Percentiles rank a stretch among this genome's conserved stretches.
These are phyloP conservation scores for Termitomyces sp. DNA, from an alignment of 768 basidiomycete genomes.

Conservation along the genomic window DNA sequence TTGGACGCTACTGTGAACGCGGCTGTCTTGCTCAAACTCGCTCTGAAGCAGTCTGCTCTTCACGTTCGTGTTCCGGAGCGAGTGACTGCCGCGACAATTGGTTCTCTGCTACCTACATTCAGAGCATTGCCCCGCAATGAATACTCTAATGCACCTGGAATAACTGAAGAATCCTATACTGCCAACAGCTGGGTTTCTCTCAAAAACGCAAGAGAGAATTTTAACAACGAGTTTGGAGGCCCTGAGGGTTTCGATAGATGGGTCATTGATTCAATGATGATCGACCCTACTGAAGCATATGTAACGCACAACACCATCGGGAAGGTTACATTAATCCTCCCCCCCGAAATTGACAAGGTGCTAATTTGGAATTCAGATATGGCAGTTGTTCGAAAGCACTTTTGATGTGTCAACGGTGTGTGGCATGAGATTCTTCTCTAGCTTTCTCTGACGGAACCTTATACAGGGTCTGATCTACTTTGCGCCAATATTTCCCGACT, in stretches of 20 bases:
- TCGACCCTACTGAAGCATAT: constrained; percentile 71
- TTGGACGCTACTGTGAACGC: constrained; percentile 71
- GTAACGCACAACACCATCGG: constrained; percentile 65
- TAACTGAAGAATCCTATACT: constrained; percentile 43
- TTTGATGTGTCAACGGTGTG: constrained; percentile 47
- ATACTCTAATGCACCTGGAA: constrained; percentile 24
- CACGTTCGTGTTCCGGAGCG: constrained; percentile 48
- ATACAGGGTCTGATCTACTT: constrained; percentile 50
- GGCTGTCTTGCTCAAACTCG: constrained; percentile 46
- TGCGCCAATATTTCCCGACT: constrained; percentile 55
- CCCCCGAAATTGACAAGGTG: neutral
- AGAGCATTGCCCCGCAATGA: constrained; percentile 36
- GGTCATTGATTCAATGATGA: constrained; percentile 56
- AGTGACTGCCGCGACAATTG: constrained; percentile 39
- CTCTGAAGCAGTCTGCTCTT: constrained; percentile 54
- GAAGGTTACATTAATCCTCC: constrained; percentile 39
- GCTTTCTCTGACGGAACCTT: neutral
- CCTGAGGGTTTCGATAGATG: constrained; percentile 66
- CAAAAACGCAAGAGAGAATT: constrained; percentile 47
- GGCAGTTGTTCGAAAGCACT: constrained; percentile 65
- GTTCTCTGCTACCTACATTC: constrained; percentile 49
- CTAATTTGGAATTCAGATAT: constrained; percentile 47
- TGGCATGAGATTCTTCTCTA: neutral
- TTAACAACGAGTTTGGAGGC: constrained; percentile 51
- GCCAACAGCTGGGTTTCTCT: constrained; percentile 54